phyloP scores from a whole-genome alignment of 139 green algal species.

The Chlamydomonas eustigma region DNA sequence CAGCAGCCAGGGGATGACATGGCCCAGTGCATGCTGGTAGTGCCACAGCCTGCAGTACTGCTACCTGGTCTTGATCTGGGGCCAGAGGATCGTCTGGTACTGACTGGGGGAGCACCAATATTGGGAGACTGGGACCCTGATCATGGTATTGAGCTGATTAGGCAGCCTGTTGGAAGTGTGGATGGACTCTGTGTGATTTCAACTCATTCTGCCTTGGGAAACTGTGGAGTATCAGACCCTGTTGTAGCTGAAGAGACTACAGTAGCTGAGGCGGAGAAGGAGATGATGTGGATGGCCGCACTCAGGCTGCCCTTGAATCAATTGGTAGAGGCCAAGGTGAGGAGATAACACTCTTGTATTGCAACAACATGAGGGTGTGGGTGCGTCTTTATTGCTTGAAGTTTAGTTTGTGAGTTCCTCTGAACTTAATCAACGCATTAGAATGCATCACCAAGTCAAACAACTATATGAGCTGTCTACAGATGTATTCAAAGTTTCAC shows the following conservation, averaged over 20 bases:
- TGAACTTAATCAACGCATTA: too few relatives aligned
- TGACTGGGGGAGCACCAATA: not conserved
- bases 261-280: not conserved
- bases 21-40: not conserved
- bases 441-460: too few relatives aligned
- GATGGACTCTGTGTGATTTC: not conserved
- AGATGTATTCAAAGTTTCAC: too few relatives aligned
- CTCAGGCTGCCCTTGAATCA: not conserved
- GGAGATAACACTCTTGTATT: too few relatives aligned
- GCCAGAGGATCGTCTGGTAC: not conserved
- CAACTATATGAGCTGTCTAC: too few relatives aligned
- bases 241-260: not conserved
- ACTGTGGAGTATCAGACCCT: too few relatives aligned
- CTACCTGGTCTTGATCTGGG: not conserved
- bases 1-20: conserved; percentile 1
- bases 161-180: not conserved
- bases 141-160: not conserved
- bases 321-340: not conserved
- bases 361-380: too few relatives aligned
- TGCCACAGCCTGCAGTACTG: not conserved
- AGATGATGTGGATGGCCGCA: not conserved
- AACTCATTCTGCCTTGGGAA: too few relatives aligned
- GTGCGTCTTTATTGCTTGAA: too few relatives aligned
- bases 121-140: not conserved
- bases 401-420: too few relatives aligned